These are phyloP conservation scores for Cladosporium phlei DNA, from an alignment of 2,329 filamentous ascomycete genomes.

Conservation along the genomic window DNA sequence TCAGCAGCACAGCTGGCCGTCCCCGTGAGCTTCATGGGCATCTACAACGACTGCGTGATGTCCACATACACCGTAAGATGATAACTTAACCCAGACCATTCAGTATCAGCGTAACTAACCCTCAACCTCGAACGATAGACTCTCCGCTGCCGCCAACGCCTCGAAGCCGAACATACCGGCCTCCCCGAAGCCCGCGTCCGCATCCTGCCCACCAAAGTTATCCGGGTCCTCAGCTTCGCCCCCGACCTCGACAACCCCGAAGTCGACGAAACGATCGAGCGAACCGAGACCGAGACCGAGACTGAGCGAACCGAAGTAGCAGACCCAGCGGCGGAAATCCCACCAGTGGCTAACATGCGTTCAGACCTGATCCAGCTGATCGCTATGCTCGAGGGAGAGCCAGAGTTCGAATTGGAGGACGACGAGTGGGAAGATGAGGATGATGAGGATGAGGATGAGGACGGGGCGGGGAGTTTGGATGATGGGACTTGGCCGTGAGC, in stretches of 20 bases:
- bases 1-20: slow-evolving; percentile 37
- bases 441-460: neutral
- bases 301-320: neutral
- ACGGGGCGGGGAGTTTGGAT: too few species aligned
- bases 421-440: slow-evolving; percentile 13
- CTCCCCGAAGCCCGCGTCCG: slow-evolving; percentile 20
- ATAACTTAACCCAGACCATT: too few species aligned
- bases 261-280: slow-evolving; percentile 2
- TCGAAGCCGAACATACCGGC: slow-evolving; percentile 18
- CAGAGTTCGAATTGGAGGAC: slow-evolving; percentile 3
- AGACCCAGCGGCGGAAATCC: neutral
- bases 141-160: slow-evolving; percentile 18
- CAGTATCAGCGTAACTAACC: neutral
- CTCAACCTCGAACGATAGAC: neutral
- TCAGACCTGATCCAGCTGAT: slow-evolving; percentile 14
- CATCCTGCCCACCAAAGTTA: slow-evolving; percentile 38
- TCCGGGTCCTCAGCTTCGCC: slow-evolving; percentile 37
- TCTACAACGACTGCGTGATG: slow-evolving; percentile 47
- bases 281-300: neutral
- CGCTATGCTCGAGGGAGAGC: slow-evolving; percentile 13
- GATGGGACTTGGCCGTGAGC: neutral
- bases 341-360: slow-evolving; percentile 4
- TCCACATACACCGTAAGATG: slow-evolving; percentile 38
- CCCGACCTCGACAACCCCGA: slow-evolving; percentile 20
- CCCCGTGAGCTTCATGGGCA: slow-evolving; percentile 44